Evolutionary conservation across 768 basidiomycete species (phyloP), one percentile per base, ranked within the genome.

Genomic region (Naematelia encephala): DNA sequence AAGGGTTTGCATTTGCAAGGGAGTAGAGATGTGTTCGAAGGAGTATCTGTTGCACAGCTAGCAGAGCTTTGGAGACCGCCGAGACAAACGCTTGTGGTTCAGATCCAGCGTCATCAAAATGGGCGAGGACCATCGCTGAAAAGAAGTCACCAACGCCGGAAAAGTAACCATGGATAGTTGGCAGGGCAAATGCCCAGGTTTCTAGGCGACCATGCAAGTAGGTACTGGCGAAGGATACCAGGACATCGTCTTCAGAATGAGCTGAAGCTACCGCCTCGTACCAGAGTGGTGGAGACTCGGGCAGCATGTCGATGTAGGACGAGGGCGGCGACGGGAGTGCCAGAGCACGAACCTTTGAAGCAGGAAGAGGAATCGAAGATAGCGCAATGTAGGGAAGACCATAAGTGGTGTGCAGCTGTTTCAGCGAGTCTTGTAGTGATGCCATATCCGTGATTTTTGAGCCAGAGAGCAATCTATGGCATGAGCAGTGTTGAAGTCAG

Each of bases 71-170:
- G 0, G 66, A 69, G 12, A 77, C 73, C 0, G 75, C 75, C 8
- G 34, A 39, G 34, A 39, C 34, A 39, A 39, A 16, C 16, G 34
- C 8, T 8, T 39, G 8, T 16, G 34, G 16, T 28, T 63, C 50
- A 13, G 68, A 56, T 4, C 72, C 61, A n/a, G 66, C 56, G 2
- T 58, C 61, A 16, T 52, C 30, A 76, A 85, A 97, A 69, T 92
- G 87, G 0, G 85, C 92, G 3, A 94, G 81, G 25, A 93, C 84
- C 56, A 97, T 84, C 1, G 94, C 89, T 4, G 91, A 91, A 80
- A 98, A 97, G 56, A 97, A 85, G 76, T 99, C 96, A 16, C 96
- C 96, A 11, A 96, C 93, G 23, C 96, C 96, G 19, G 90, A 88
- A 76, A 92, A 98, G 79, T 97, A 96, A 11, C 92, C 93, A 4